Percentiles rank a stretch among this genome's conserved stretches.
phyloP scores from a whole-genome alignment of 805 yeast genomes.

The Myxozyma neglecta region DNA sequence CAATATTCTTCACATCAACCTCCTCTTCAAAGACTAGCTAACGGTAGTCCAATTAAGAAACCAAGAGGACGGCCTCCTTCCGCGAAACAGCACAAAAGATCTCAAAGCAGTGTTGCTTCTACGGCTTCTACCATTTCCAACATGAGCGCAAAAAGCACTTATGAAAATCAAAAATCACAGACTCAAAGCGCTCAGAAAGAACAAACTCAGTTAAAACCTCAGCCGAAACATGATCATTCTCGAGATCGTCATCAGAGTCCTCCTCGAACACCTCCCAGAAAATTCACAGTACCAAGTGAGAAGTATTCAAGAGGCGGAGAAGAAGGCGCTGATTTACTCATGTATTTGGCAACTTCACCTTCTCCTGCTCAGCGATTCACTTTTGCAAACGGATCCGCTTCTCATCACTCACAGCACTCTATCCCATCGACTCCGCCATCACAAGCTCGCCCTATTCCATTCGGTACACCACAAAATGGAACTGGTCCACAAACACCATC shows the following conservation, averaged over 20 bases:
- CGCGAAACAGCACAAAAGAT: conserved; percentile 14
- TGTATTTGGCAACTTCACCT: conserved; percentile 84
- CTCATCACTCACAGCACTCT: conserved; percentile 24
- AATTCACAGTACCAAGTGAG: not conserved
- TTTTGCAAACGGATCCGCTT: conserved; percentile 13
- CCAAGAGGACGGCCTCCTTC: not conserved
- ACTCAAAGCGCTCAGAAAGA: conserved; percentile 28
- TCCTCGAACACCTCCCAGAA: conserved; percentile 27
- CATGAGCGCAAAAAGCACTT: not conserved
- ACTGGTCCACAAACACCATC: conserved; percentile 42
- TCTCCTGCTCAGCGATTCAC: conserved; percentile 51
- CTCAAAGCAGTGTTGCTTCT: conserved; percentile 25
- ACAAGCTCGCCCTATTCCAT: conserved; percentile 3
- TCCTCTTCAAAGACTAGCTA: conserved; percentile 5
- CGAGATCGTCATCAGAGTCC: conserved; percentile 17
- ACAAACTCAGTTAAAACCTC: conserved; percentile 23
- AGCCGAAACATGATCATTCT: conserved; percentile 31
- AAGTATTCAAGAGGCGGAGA: conserved; percentile 32
- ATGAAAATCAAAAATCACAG: not conserved
- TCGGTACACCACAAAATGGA: conserved; percentile 3
- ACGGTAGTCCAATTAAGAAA: conserved; percentile 4
- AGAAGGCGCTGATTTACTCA: conserved; percentile 79
- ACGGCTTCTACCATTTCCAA: conserved; percentile 21
- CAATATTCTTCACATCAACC: not conserved
- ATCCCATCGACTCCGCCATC: conserved; percentile 38